Evolutionary conservation across 495 filamentous ascomycete species (phyloP).

Genomic region (Penicillium robsamsonii): DNA sequence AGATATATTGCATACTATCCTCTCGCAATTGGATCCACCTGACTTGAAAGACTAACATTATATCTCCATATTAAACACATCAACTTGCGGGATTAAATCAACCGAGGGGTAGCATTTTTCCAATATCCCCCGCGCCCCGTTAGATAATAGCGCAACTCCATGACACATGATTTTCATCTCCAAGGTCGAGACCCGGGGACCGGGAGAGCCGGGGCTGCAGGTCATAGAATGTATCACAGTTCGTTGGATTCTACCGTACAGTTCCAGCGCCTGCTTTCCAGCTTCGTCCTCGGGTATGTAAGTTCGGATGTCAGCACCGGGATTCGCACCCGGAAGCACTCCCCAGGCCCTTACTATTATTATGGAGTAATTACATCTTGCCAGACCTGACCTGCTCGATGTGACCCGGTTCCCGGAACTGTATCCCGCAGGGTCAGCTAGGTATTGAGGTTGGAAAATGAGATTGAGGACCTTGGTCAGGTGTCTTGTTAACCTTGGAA

Average conservation of each 20-base stretch:
- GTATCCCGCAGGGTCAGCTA: background rate
- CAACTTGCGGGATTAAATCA: too few relatives aligned
- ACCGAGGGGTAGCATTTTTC: too few relatives aligned
- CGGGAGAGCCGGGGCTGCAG: conserved; percentile 1
- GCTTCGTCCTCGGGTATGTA: background rate
- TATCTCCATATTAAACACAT: too few relatives aligned
- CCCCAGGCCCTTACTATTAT: background rate
- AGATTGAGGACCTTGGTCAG: background rate
- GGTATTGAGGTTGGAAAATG: background rate
- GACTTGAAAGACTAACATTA: too few relatives aligned
- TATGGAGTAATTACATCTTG: background rate
- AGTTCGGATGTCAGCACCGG: background rate
- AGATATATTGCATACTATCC: too few relatives aligned
- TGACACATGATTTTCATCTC: conserved; percentile 29
- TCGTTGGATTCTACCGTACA: too few relatives aligned
- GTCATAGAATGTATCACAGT: too few relatives aligned
- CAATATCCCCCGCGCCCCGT: background rate
- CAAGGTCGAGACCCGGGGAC: conserved; percentile 21
- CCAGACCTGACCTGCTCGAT: background rate
- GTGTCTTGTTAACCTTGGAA: background rate
- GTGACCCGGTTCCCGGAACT: background rate
- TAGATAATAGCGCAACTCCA: conserved; percentile 26
- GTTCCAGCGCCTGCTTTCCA: background rate
- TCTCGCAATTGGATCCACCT: too few relatives aligned
- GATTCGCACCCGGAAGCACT: too few relatives aligned